Evolutionary conservation across 768 basidiomycete species (phyloP).

Genomic region (Lactifluus hygrophoroides): DNA sequence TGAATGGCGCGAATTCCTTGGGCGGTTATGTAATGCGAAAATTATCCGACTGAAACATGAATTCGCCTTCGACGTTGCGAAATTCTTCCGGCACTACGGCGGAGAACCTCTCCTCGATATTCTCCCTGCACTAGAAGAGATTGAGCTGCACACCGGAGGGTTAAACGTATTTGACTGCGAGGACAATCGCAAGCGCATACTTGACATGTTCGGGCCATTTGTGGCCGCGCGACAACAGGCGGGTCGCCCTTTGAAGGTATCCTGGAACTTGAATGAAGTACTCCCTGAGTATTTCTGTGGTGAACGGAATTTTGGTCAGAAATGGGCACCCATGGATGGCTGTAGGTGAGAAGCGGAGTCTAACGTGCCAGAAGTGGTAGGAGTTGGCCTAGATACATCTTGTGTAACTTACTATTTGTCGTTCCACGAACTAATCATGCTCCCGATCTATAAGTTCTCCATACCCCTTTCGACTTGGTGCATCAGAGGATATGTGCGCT

Average conservation of each 20-base stretch:
- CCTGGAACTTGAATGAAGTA: background rate
- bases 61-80: background rate
- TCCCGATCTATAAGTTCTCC: too few relatives aligned
- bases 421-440: too few relatives aligned
- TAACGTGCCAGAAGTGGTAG: too few relatives aligned
- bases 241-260: background rate
- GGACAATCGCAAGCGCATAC: background rate
- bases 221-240: background rate
- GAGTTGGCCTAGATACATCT: too few relatives aligned
- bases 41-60: background rate
- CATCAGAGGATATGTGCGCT: too few relatives aligned
- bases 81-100: background rate
- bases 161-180: background rate
- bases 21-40: background rate
- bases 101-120: background rate
- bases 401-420: too few relatives aligned
- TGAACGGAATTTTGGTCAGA: too few relatives aligned
- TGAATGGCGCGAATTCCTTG: background rate
- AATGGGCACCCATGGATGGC: too few relatives aligned
- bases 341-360: too few relatives aligned
- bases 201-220: background rate
- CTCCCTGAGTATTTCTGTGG: background rate
- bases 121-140: background rate
- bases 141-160: background rate
- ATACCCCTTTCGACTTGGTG: too few relatives aligned